These are phyloP conservation scores for Sugiyamaella lignohabitans DNA, from an alignment of 805 yeast species.

Conservation along the genomic window DNA sequence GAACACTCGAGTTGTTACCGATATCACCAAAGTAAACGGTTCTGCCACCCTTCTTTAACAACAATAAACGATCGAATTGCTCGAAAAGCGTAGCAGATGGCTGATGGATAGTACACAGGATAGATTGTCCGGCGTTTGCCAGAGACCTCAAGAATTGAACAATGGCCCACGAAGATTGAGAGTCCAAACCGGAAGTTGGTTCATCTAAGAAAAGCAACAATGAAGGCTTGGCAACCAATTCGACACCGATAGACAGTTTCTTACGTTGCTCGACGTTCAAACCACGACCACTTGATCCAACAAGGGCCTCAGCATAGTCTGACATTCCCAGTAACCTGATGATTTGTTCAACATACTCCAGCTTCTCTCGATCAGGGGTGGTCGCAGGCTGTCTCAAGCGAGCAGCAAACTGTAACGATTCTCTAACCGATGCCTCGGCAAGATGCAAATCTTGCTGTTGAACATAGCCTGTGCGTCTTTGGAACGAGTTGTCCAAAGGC, in stretches of 20 bases:
- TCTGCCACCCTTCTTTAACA: slow-evolving; percentile 68
- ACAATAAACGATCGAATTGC: slow-evolving; percentile 59
- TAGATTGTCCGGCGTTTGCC: slow-evolving; percentile 67
- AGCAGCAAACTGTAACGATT: slow-evolving; percentile 67
- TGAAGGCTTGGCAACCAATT: slow-evolving; percentile 62
- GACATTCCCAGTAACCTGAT: slow-evolving; percentile 63
- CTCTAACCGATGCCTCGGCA: slow-evolving; percentile 64
- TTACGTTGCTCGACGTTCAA: slow-evolving; percentile 39
- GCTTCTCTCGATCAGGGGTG: slow-evolving; percentile 52
- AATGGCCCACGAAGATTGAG: slow-evolving; percentile 58
- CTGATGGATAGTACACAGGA: slow-evolving; percentile 71
- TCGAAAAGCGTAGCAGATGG: slow-evolving; percentile 66
- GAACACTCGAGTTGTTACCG: slow-evolving; percentile 53
- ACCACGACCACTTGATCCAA: slow-evolving; percentile 71
- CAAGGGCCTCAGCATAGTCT: slow-evolving; percentile 68
- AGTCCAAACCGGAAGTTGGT: slow-evolving; percentile 68
- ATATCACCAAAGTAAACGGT: slow-evolving; percentile 81
- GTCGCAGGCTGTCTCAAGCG: slow-evolving; percentile 60
- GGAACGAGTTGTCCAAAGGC: slow-evolving; percentile 51
- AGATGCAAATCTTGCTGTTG: slow-evolving; percentile 78
- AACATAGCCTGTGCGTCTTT: slow-evolving; percentile 72
- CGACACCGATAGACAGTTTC: slow-evolving; percentile 65
- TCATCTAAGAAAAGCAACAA: slow-evolving; percentile 56
- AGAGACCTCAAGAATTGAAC: slow-evolving; percentile 59
- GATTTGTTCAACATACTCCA: slow-evolving; percentile 62